Evolutionary conservation across 2,329 filamentous ascomycete genomes (phyloP).

Genomic region (Aspergillus fructus): DNA sequence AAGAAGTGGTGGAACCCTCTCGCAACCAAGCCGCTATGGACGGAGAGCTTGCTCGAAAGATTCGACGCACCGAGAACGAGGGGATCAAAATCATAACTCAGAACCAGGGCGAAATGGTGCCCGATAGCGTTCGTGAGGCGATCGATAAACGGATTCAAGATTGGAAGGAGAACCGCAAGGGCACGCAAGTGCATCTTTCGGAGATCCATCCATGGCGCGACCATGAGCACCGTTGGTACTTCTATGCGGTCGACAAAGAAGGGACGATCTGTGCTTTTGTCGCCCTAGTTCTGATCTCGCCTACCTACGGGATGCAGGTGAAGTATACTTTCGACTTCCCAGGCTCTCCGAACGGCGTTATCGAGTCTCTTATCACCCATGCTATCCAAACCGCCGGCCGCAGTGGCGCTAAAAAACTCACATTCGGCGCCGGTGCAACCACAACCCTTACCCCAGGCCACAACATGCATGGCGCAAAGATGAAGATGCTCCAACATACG

Average conservation of each 20-base stretch:
- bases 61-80: slow-evolving; percentile 76
- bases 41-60: slow-evolving; percentile 68
- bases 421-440: slow-evolving; percentile 82
- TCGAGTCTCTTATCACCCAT: slow-evolving; percentile 77
- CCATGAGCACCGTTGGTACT: slow-evolving; percentile 78
- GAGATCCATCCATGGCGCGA: slow-evolving; percentile 89
- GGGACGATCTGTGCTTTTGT: slow-evolving; percentile 74
- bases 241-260: slow-evolving; percentile 71
- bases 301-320: slow-evolving; percentile 84
- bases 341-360: slow-evolving; percentile 77
- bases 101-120: slow-evolving; percentile 61
- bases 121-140: slow-evolving; percentile 66
- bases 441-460: slow-evolving; percentile 73
- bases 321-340: slow-evolving; percentile 97
- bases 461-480: slow-evolving; percentile 75
- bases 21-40: slow-evolving; percentile 68
- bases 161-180: slow-evolving; percentile 79
- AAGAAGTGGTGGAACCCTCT: slow-evolving; percentile 77
- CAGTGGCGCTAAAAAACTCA: slow-evolving; percentile 65
- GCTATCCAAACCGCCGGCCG: slow-evolving; percentile 63
- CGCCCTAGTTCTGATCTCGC: slow-evolving; percentile 78
- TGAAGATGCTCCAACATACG: slow-evolving; percentile 77
- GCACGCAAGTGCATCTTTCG: slow-evolving; percentile 84
- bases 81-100: slow-evolving; percentile 78
- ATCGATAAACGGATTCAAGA: slow-evolving; percentile 72